Base-by-base conservation (phyloP, 2,329 filamentous ascomycete species). In the Teratosphaeria pseudoeucalypti region DNA sequence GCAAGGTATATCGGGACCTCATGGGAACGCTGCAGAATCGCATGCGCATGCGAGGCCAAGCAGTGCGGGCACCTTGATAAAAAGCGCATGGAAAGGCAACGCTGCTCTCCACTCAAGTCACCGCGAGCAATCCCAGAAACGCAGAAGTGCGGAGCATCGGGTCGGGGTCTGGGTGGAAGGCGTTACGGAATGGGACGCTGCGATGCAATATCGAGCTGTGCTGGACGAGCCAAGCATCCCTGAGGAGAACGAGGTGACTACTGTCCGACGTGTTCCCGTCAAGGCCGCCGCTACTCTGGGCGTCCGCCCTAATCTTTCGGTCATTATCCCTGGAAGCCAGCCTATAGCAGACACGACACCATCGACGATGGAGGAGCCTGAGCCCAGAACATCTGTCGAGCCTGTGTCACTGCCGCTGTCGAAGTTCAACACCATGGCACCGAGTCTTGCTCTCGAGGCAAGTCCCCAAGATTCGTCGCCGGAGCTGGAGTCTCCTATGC, bases 121-220 rank as follows among this genome's bases (percentile, higher is more conserved):
- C 34, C 62, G 61, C 26, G 56, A 62, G 16, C 60, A 54, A 34
- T 64, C 64, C 64, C 63, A 64, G 52, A 68, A 66, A 52, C 67
- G 60, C 57, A 67, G 58, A 63, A 61, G 71, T 23, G 62, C 65
- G 32, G 69, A 70, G 57, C 69, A 65, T 32, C 64, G 66, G 39
- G 73, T 79, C 61, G 77, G 76, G 6, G 68, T 75, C 3, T 79
- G 77, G 72, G 75, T 73, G 56, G 68, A 78, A 64, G 77, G 77
- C 5, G 71, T 72, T 39, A 72, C 75, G 32, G 70, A 76, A 56
- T 79, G 76, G 76, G 73, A 73, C 29, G 63, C 66, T 16, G 57
- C 61, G 10, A 47, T 56, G 37, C 56, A 58, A n/a, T 39, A 58
- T 37, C 47, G 60, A 34, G 57, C 47, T 23, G 49, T 55, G 14